Base-by-base conservation (phyloP, 1,139 yeast genomes). In the Kluyveromyces marxianus region DNA sequence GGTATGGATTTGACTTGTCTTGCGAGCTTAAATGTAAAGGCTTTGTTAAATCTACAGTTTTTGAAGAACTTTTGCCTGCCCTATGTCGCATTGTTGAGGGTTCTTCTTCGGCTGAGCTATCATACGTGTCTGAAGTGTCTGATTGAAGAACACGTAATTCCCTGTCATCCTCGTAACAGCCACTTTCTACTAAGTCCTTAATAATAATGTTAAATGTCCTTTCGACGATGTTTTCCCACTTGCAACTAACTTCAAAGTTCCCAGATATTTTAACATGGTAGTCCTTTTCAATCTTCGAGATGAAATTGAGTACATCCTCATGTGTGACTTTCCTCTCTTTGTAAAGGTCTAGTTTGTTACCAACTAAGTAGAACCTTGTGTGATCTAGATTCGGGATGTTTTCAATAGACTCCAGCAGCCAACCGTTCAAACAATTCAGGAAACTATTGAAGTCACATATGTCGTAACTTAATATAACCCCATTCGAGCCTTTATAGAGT, bases 381-480 rank as follows among this genome's bases (percentile, higher is more conserved):
- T 56, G 54, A 3, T 56, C 48, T 27, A 62, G 44, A 35, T 65
- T 63, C 34, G 61, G 48, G 35, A 56, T 56, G 45, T 68, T 61
- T n/a, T 62, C 66, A 36, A 68, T 52, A 31, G 70, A 66, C 44
- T 70, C 72, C n/a, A 58, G 50, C 2, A 69, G 54, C 74, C 74
- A 70, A 41, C 62, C 66, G 41, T 76, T 72, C 46, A 72, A 70
- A 56, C 79, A 67, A 48, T 74, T 76, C 37, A 71, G 67, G 61
- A 80, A 79, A 35, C 80, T 71, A 51, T 70, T 69, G 49, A 69
- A 69, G 55, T 72, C 74, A 45, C 82, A 75, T 44, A 79, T 78
- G 60, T 80, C 86, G 64, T 79, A 81, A 43, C 81, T 76, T 39
- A 80, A 65, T 31, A 80, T 74, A 2, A 83, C 79, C 7, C 81